Percentiles rank a stretch among this genome's conserved stretches.
Evolutionary conservation across 2,329 filamentous ascomycete species (phyloP).

Genomic region (Purpureocillium lavendulum): DNA sequence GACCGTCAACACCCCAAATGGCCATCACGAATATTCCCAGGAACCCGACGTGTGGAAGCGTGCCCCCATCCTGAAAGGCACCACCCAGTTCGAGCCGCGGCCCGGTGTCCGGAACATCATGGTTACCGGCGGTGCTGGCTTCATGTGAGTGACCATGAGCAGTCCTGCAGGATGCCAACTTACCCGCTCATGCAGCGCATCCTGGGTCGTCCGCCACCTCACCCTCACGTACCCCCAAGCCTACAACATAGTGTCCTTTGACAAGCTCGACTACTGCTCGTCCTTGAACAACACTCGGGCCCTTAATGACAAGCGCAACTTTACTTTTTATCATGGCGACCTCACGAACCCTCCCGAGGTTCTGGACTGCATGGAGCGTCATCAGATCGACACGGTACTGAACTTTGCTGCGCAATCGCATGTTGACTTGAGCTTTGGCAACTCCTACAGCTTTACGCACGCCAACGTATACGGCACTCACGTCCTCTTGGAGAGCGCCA

Average conservation of each 20-base stretch:
- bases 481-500: conserved; percentile 68
- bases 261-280: conserved; percentile 78
- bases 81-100: conserved; percentile 61
- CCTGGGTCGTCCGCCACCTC: conserved; percentile 75
- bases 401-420: conserved; percentile 84
- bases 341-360: conserved; percentile 65
- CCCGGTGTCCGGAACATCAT: conserved; percentile 70
- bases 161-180: not conserved
- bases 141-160: conserved; percentile 54
- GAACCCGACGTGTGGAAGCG: conserved; percentile 62
- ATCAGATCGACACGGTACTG: conserved; percentile 71
- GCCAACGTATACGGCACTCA: conserved; percentile 83
- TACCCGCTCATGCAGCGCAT: conserved; percentile 46
- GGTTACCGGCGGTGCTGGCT: conserved; percentile 76
- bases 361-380: conserved; percentile 58
- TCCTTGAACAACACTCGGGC: conserved; percentile 71
- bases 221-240: conserved; percentile 62
- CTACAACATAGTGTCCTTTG: conserved; percentile 76
- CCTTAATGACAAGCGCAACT: conserved; percentile 61
- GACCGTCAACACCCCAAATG: conserved; percentile 17
- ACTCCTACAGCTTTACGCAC: conserved; percentile 73
- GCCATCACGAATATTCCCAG: conserved; percentile 37
- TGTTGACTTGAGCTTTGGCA: conserved; percentile 74
- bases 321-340: conserved; percentile 72
- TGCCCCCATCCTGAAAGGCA: conserved; percentile 61